These are phyloP conservation scores for Candida silvicultrix DNA, from an alignment of 805 yeast genomes.

Conservation along the genomic window DNA sequence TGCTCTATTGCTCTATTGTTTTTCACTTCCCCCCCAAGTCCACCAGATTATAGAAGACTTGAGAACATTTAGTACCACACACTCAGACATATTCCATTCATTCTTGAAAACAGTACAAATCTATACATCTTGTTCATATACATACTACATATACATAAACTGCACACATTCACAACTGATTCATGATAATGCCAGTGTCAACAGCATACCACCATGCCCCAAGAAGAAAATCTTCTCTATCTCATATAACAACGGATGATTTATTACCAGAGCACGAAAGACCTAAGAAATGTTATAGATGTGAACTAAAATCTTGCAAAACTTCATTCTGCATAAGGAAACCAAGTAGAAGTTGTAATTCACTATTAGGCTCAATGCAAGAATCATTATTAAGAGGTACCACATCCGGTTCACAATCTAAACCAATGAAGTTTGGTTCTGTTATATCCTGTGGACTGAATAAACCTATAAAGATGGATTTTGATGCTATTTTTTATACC, in stretches of 20 bases:
- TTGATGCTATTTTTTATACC: slow-evolving; percentile 21
- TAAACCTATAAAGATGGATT: slow-evolving; percentile 11
- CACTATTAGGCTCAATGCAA: slow-evolving; percentile 13
- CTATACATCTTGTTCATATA: no score
- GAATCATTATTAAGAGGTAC: slow-evolving; percentile 18
- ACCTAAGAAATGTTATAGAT: not conserved
- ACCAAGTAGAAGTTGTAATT: not conserved
- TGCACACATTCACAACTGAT: no score
- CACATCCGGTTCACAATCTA: slow-evolving; percentile 14
- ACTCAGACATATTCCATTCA: no score
- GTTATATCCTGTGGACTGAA: slow-evolving; percentile 11
- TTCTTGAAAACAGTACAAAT: no score
- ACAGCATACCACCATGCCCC: not conserved
- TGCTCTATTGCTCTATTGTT: no score
- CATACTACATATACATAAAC: no score
- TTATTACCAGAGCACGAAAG: not conserved
- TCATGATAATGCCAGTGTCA: not conserved
- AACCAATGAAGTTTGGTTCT: slow-evolving; percentile 21
- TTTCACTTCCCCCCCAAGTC: no score
- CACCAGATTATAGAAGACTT: no score
- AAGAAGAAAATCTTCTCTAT: slow-evolving; percentile 20
- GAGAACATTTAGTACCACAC: no score
- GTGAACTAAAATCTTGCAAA: not conserved
- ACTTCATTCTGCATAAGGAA: not conserved
- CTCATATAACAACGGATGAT: slow-evolving; percentile 4